Evolutionary conservation across 1,139 yeast species (phyloP), one percentile per base, ranked within the genome.

Genomic region (Spathaspora sp.): DNA sequence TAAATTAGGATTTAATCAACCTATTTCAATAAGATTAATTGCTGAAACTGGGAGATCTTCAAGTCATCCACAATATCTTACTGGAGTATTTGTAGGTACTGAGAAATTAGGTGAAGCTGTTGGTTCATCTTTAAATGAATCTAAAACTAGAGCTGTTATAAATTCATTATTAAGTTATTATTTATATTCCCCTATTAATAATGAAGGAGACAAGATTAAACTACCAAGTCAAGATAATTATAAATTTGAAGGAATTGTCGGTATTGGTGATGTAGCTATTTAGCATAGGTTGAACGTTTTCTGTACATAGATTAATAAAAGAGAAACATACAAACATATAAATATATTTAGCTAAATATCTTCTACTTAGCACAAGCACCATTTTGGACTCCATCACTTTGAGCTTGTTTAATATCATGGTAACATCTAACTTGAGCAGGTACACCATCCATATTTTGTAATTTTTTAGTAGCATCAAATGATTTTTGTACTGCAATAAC

Each of bases 21-120:
- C 97, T 20, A 76, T 87, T 6, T 83, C 71, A 52, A 63, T 91
- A 37, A 83, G 96, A 63, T 78, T 95, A 50, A 72, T 93, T 50
- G 93, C 96, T 26, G 99, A 93, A 68, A 86, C 96, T 25, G 99
- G 99, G 64, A 81, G 99, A 66, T 73, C 76, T 58, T 82, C 97
- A 3, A 80, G 82, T 49, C 82, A 89, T 47, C 96, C 99, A 23
- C 85, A 90, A 39, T 93, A 81, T 59, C 88, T 91, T 15, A 96
- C 93, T 31, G 98, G 97, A 45, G 95, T 89, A 1, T 93, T 90
- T 65, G 77, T 86, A 47, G 98, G 97, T 31, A 75, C 76, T 18
- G 82, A 83, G 51, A 86, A 89, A 67, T 74, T 93, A 48, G 97
- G 98, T 44, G 98, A 93, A 68, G 97, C 97, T 40, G 90, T 87